These are phyloP conservation scores for Trametes meyenii DNA, from an alignment of 768 basidiomycete genomes.

Conservation along the genomic window DNA sequence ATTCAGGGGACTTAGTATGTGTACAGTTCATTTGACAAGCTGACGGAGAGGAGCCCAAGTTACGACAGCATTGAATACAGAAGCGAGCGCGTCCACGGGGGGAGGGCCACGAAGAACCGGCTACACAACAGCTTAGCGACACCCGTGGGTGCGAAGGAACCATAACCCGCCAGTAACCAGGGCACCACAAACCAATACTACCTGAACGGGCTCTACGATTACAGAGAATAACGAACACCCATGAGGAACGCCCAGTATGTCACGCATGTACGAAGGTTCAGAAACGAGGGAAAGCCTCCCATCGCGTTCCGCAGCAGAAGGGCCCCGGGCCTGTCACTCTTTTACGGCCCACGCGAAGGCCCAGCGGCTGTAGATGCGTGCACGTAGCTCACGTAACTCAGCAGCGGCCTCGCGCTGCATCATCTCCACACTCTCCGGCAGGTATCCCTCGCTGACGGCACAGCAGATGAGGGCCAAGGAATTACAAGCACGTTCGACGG, in stretches of 20 bases:
- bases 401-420: conserved; percentile 32
- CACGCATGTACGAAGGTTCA: conserved; percentile 1
- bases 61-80: background rate
- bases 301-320: background rate
- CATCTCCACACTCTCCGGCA: conserved; percentile 34
- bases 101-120: background rate
- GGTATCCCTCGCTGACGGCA: conserved; percentile 32
- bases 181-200: background rate
- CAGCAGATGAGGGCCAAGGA: background rate
- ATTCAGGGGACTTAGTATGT: too few species aligned
- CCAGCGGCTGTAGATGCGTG: conserved; percentile 35
- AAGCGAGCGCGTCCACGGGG: background rate
- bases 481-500: background rate
- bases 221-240: background rate
- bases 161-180: background rate
- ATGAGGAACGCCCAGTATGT: background rate
- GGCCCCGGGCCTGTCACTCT: conserved; percentile 2
- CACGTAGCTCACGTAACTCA: conserved; percentile 32
- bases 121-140: background rate
- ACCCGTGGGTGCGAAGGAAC: background rate
- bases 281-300: background rate
- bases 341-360: conserved; percentile 39
- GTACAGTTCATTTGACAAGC: too few species aligned
- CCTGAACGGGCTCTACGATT: background rate
- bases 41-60: too few species aligned